Evolutionary conservation across 192 early-diverging fungal genomes (phyloP).

Genomic region (Spinellus fusiger): DNA sequence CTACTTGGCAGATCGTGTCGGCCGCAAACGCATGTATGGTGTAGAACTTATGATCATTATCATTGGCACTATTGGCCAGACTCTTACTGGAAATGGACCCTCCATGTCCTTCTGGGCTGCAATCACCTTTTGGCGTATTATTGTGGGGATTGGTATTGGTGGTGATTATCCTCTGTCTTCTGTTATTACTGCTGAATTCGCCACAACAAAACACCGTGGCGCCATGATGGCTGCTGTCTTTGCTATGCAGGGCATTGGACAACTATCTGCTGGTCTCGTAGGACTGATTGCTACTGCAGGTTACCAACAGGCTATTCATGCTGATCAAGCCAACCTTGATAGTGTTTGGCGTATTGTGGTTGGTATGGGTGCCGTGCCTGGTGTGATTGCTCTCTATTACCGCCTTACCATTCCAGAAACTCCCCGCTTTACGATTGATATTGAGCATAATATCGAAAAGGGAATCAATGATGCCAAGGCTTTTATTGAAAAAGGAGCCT

Average conservation of each 20-base stretch:
- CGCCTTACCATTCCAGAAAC: conserved; percentile 92
- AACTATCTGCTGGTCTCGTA: conserved; percentile 73
- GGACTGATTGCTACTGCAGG: conserved; percentile 64
- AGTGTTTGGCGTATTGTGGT: conserved; percentile 90
- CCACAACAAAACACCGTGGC: conserved; percentile 77
- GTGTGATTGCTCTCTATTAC: conserved; percentile 81
- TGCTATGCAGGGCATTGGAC: conserved; percentile 92
- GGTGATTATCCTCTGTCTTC: conserved; percentile 95
- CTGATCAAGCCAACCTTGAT: conserved; percentile 60
- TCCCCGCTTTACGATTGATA: conserved; percentile 75
- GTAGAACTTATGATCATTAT: conserved; percentile 91
- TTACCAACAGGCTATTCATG: conserved; percentile 63
- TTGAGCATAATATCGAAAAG: conserved; percentile 66
- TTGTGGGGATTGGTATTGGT: conserved; percentile 92
- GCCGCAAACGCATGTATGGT: conserved; percentile 88
- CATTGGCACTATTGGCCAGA: conserved; percentile 74
- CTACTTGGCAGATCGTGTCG: conserved; percentile 80
- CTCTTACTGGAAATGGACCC: conserved; percentile 70
- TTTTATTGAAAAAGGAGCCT: conserved; percentile 33
- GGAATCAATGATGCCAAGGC: conserved; percentile 42
- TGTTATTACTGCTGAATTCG: conserved; percentile 92
- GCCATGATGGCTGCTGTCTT: conserved; percentile 88
- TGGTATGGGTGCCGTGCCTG: conserved; percentile 81
- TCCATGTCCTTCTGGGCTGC: conserved; percentile 55
- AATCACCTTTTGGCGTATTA: conserved; percentile 83